A percentile compares a stretch with the other conserved stretches of the same genome.
phyloP scores from a whole-genome alignment of 1,139 yeast genomes.

The Saccharomycopsis hybrid region DNA sequence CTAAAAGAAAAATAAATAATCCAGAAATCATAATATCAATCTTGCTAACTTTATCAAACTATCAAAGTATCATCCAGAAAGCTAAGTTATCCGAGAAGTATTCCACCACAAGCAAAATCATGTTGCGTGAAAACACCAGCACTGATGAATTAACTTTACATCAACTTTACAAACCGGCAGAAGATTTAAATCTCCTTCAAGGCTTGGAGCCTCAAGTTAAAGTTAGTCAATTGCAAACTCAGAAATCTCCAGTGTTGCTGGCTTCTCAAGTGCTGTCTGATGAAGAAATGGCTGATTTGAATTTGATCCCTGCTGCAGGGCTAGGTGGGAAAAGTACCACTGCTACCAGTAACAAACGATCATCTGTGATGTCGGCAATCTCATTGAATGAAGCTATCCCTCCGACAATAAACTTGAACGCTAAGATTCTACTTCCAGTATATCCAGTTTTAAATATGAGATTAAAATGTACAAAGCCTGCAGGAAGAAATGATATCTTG shows the following conservation, averaged over 20 bases:
- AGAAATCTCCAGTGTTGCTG: conserved; percentile 10
- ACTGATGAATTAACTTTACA: conserved; percentile 19
- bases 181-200: conserved; percentile 27
- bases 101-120: conserved; percentile 8
- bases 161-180: conserved; percentile 24
- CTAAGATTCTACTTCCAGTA: conserved; percentile 33
- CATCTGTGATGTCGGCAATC: conserved; percentile 10
- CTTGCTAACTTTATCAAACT: conserved; percentile 24
- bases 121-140: conserved; percentile 19
- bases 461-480: conserved; percentile 51
- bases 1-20: conserved; percentile 31
- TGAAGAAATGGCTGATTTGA: neutral
- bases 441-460: conserved; percentile 48
- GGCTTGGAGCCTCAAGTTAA: conserved; percentile 28
- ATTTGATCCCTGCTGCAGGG: no score
- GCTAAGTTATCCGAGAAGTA: conserved; percentile 12
- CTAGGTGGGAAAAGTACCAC: neutral
- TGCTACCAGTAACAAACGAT: conserved; percentile 4
- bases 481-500: conserved; percentile 45
- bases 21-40: conserved; percentile 33
- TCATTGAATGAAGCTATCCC: conserved; percentile 7
- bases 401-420: conserved; percentile 21
- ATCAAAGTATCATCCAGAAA: conserved; percentile 13
- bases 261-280: conserved; percentile 3
- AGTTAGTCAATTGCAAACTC: conserved; percentile 7